Conservation (phyloP, 2,329 filamentous ascomycete genomes). For the Aspergillus alliaceus region DNA sequence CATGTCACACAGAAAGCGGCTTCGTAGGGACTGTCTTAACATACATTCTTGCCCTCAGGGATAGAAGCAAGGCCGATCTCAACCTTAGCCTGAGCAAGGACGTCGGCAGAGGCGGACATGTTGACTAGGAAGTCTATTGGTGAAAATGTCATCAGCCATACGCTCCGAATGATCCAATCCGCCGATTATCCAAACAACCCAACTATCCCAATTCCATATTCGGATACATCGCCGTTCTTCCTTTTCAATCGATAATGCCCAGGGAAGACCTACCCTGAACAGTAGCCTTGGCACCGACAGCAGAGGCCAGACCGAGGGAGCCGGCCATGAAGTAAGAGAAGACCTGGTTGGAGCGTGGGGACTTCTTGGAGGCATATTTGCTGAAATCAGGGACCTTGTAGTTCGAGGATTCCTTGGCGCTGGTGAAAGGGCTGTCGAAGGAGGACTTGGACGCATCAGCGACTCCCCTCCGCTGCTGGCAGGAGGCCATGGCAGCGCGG, state of each 20-base stretch:
- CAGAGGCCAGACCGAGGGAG: slow-evolving; percentile 85
- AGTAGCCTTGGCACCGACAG: slow-evolving; percentile 94
- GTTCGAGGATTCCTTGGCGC: slow-evolving; percentile 48
- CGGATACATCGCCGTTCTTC: background rate
- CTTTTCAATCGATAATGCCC: slow-evolving; percentile 8
- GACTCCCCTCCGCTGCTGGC: slow-evolving; percentile 43
- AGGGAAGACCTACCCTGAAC: slow-evolving; percentile 76
- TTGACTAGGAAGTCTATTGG: slow-evolving; percentile 94
- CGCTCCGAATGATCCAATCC: background rate
- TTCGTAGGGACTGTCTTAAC: slow-evolving; percentile 34
- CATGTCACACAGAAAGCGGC: background rate
- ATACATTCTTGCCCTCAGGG: slow-evolving; percentile 98
- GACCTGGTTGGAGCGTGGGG: slow-evolving; percentile 73
- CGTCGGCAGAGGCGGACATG: slow-evolving; percentile 98
- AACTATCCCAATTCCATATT: background rate
- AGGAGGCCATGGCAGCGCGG: slow-evolving; percentile 42
- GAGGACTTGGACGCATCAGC: slow-evolving; percentile 40
- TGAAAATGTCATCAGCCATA: slow-evolving; percentile 11
- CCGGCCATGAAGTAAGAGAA: slow-evolving; percentile 99
- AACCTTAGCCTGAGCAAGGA: slow-evolving; percentile 98
- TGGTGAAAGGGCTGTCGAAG: slow-evolving; percentile 59
- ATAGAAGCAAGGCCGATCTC: slow-evolving; percentile 91
- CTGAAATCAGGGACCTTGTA: slow-evolving; percentile 84
- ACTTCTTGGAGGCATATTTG: slow-evolving; percentile 75
- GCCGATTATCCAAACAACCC: background rate